phyloP scores from a whole-genome alignment of 208 protist genomes.

The Crithidia thermophila region DNA sequence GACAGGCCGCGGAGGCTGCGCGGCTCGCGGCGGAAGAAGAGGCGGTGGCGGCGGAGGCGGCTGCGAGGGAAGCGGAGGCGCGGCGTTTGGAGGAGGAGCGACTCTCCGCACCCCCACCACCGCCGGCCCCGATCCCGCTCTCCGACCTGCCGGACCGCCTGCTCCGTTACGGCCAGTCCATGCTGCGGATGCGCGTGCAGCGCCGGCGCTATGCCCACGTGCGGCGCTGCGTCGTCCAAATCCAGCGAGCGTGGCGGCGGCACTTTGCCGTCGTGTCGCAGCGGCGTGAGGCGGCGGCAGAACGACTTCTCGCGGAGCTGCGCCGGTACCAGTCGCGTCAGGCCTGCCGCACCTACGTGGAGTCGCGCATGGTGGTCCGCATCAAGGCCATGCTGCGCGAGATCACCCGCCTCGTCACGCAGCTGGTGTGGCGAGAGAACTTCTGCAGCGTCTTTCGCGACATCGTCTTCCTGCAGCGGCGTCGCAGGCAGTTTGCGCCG shows the following conservation, averaged over 20 bases:
- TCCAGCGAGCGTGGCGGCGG: conserved; percentile 25
- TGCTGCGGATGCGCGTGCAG: conserved; percentile 9
- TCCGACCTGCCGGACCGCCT: conserved; percentile 12
- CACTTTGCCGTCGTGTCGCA: neutral
- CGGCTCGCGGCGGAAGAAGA: neutral
- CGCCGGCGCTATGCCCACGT: neutral
- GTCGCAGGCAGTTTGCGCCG: conserved; percentile 10
- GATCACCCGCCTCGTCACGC: conserved; percentile 53
- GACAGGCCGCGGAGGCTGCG: neutral
- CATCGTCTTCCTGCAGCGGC: conserved; percentile 45
- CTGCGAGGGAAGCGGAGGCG: neutral
- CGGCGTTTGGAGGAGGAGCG: neutral
- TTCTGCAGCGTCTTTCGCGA: conserved; percentile 68
- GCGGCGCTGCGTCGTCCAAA: neutral
- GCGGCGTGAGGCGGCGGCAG: conserved; percentile 13
- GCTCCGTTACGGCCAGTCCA: conserved; percentile 18
- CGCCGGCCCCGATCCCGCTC: neutral
- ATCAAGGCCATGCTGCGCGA: conserved; percentile 27
- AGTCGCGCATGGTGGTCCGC: conserved; percentile 23
- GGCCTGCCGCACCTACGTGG: conserved; percentile 1
- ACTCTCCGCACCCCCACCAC: neutral
- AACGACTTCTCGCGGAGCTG: conserved; percentile 13
- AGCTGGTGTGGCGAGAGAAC: conserved; percentile 78
- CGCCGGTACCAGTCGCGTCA: conserved; percentile 6
- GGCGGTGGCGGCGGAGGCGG: neutral